A percentile compares a stretch with the other conserved stretches of the same genome.
These are phyloP conservation scores for Triangularia setosa DNA, from an alignment of 2,329 filamentous ascomycete species.

Conservation along the genomic window DNA sequence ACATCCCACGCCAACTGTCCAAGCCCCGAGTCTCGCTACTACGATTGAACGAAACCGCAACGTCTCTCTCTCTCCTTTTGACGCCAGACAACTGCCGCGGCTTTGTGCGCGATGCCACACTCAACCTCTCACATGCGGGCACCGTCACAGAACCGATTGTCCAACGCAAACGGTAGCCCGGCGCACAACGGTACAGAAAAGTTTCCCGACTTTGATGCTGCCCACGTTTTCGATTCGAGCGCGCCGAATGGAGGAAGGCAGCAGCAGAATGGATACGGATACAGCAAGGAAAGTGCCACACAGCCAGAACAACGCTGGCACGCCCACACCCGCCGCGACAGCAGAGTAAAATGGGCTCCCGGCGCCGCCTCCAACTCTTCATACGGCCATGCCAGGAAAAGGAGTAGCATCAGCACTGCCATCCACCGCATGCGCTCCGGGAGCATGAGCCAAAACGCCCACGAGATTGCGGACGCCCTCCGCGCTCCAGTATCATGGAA, in stretches of 20 bases:
- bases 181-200: constrained; percentile 44
- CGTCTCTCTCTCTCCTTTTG: not conserved
- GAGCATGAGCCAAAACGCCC: constrained; percentile 88
- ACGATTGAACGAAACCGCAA: not conserved
- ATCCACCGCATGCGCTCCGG: constrained; percentile 75
- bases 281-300: constrained; percentile 23
- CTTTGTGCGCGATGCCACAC: constrained; percentile 35
- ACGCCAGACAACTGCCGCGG: not conserved
- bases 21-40: not conserved
- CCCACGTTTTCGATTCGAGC: constrained; percentile 24
- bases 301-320: constrained; percentile 49
- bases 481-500: constrained; percentile 84
- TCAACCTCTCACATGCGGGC: constrained; percentile 31
- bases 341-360: constrained; percentile 33
- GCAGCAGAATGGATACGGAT: constrained; percentile 29
- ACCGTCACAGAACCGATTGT: constrained; percentile 32
- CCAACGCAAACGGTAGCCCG: constrained; percentile 28
- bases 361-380: constrained; percentile 18
- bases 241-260: constrained; percentile 25
- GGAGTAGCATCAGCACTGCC: constrained; percentile 89
- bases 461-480: constrained; percentile 87
- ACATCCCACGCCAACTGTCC: not conserved
- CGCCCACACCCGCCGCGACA: constrained; percentile 50
- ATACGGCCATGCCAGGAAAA: constrained; percentile 42
- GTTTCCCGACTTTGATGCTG: constrained; percentile 53